phyloP scores from a whole-genome alignment of 805 yeast genomes.

The Candida stauntonica region DNA sequence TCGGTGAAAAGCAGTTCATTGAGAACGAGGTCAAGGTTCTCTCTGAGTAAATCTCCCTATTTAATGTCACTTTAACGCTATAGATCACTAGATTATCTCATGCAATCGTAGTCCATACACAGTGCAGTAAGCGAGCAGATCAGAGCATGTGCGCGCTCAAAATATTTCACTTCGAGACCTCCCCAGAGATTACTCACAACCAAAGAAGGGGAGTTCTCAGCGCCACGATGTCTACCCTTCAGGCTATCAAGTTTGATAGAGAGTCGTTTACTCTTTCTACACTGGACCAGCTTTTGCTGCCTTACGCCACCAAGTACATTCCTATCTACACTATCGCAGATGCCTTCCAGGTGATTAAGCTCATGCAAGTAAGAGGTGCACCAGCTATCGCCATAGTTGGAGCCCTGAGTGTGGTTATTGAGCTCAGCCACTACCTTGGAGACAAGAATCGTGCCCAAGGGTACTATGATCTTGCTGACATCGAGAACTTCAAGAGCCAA shows the following conservation, averaged over 20 bases:
- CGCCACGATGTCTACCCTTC: conserved; percentile 33
- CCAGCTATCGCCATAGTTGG: conserved; percentile 98
- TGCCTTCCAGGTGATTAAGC: conserved; percentile 78
- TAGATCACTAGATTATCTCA: too few relatives aligned
- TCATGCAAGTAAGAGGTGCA: conserved; percentile 96
- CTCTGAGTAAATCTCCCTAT: conserved; percentile 12
- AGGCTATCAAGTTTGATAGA: conserved; percentile 67
- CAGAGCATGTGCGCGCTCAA: background rate
- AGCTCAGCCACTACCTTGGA: conserved; percentile 37
- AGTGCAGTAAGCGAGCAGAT: background rate
- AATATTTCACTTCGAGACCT: background rate
- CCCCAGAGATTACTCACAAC: too few relatives aligned
- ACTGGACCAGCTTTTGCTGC: conserved; percentile 78
- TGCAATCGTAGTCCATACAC: background rate
- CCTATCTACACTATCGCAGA: conserved; percentile 59
- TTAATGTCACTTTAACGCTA: too few relatives aligned
- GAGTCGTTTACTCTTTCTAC: conserved; percentile 45
- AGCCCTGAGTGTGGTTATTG: conserved; percentile 76
- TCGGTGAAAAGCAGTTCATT: conserved; percentile 38
- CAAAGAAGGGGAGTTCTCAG: background rate
- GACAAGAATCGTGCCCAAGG: conserved; percentile 26
- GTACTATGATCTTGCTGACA: conserved; percentile 31
- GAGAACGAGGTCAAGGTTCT: conserved; percentile 39
- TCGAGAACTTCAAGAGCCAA: conserved; percentile 32
- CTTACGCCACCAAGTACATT: conserved; percentile 72